A percentile compares a stretch with the other conserved stretches of the same genome.
These are phyloP conservation scores for Canavalia ensiformis DNA, from an alignment of 306 rosid species.

Conservation along the genomic window DNA sequence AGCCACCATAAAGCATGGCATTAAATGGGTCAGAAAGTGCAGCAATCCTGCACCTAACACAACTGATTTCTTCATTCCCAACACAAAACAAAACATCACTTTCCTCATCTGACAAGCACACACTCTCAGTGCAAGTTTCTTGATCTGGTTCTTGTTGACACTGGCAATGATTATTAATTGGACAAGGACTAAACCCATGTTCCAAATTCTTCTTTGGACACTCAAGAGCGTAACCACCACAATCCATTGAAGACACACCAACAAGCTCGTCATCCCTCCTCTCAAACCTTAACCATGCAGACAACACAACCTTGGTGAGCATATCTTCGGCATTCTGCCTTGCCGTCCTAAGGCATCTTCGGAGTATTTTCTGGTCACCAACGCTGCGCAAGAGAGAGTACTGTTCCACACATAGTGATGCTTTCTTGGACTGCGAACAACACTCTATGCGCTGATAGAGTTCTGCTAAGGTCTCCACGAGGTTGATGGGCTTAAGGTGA, in stretches of 20 bases:
- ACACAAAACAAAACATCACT: constrained; percentile 69
- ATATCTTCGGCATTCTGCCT: constrained; percentile 70
- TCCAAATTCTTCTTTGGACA: constrained; percentile 78
- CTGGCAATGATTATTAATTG: constrained; percentile 58
- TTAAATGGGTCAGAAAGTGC: constrained; percentile 70
- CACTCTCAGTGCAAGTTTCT: constrained; percentile 45
- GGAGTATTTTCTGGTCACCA: constrained; percentile 73
- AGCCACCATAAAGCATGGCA: constrained; percentile 80
- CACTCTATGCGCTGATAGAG: constrained; percentile 61
- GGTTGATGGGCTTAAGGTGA: constrained; percentile 66
- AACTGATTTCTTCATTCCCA: constrained; percentile 65
- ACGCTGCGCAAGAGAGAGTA: constrained; percentile 63
- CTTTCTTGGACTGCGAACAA: constrained; percentile 58
- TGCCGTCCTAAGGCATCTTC: constrained; percentile 73
- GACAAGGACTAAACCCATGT: constrained; percentile 58
- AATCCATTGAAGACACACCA: constrained; percentile 67
- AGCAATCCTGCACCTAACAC: constrained; percentile 66
- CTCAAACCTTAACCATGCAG: constrained; percentile 82
- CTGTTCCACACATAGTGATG: constrained; percentile 64
- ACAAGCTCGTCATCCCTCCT: constrained; percentile 85
- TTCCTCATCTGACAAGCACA: constrained; percentile 51
- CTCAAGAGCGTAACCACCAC: constrained; percentile 73
- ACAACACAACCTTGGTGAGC: constrained; percentile 72
- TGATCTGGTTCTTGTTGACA: constrained; percentile 54
- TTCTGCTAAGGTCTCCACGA: constrained; percentile 67